phyloP scores from a whole-genome alignment of 176 grass and related monocot species.

The Themeda triandra region DNA sequence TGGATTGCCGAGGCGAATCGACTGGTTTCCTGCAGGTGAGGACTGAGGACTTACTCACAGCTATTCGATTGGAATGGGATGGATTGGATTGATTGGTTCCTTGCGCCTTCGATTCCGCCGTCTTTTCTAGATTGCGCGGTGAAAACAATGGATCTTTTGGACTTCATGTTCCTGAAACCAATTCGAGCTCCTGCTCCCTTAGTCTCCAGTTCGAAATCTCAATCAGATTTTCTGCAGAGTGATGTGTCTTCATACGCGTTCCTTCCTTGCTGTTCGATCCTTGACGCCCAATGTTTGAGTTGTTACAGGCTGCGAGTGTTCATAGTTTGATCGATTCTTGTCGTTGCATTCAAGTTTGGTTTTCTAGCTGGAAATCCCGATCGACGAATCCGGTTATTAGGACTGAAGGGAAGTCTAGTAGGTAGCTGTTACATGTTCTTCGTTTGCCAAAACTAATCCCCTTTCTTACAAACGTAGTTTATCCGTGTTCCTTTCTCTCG shows the following conservation, averaged over 20 bases:
- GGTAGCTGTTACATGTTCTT: constrained; percentile 36
- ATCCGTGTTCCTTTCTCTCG: not conserved
- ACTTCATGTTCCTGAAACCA: constrained; percentile 18
- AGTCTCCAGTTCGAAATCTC: constrained; percentile 33
- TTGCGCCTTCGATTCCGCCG: constrained; percentile 8
- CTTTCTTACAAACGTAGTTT: constrained; percentile 4
- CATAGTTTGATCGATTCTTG: constrained; percentile 27
- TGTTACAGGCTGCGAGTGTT: not conserved
- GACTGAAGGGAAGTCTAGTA: constrained; percentile 38
- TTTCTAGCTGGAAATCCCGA: constrained; percentile 21
- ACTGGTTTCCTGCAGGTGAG: constrained; percentile 35
- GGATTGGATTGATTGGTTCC: constrained; percentile 20
- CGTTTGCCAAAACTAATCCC: constrained; percentile 23
- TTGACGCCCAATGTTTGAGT: constrained; percentile 20
- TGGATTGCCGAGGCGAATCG: constrained; percentile 35
- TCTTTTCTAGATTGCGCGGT: constrained; percentile 11
- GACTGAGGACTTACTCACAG: constrained; percentile 23
- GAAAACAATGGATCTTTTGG: constrained; percentile 23
- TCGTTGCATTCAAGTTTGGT: not conserved
- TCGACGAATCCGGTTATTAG: constrained; percentile 22
- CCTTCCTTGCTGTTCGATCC: constrained; percentile 31
- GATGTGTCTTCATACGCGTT: constrained; percentile 8
- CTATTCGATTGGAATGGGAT: constrained; percentile 25
- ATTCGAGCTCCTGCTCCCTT: constrained; percentile 30
- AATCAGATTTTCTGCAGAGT: constrained; percentile 14